Evolutionary conservation across 805 yeast species (phyloP), one percentile per base, ranked within the genome.

Genomic region (Pichia thaimueangensis): DNA sequence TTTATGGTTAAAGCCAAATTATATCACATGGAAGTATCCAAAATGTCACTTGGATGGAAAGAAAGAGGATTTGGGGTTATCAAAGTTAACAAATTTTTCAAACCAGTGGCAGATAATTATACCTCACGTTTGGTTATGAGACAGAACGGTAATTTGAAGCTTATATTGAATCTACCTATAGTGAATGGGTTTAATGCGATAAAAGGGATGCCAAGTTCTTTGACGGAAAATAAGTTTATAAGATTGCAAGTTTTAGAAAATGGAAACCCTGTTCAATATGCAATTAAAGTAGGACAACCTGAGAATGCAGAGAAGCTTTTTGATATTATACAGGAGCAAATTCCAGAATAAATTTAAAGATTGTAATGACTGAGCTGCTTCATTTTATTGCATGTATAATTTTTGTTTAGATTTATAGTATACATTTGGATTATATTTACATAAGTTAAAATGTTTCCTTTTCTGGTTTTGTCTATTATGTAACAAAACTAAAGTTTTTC

Each of bases 41-140:
- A 78, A 29, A 69, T 83, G 4, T 59, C 73, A 8, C 78, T 73
- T 15, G 96, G 96, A 2, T 93, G 98, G 98, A 93, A 86, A 59
- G 98, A 93, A 63, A 77, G 93, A 56, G 98, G 98, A 20, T 71
- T 84, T 32, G 98, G 98, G 2, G 73, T 77, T 5, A 64, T 93
- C n/a, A 95, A 86, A 57, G 73, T 93, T 21, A 91, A 93, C 61
- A 51, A 55, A 40, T 45, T 59, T 22, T 39, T 44, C 12, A 45
- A 47, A 4, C 61, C 69, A 3, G 48, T 52, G 10, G 63, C 65
- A 35, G 45, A 47, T 11, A 55, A 62, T 8, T 57, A 59, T 30
- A 73, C 73, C 42, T 70, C 81, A 0, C 76, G 98, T 52, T 59
- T 93, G 10, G 82, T 93, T 5, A 88, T 93, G 96, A 78, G 98